A percentile compares a stretch with the other conserved stretches of the same genome.
phyloP scores from a whole-genome alignment of 2,329 filamentous ascomycete species.

The Apiospora pterosperma region DNA sequence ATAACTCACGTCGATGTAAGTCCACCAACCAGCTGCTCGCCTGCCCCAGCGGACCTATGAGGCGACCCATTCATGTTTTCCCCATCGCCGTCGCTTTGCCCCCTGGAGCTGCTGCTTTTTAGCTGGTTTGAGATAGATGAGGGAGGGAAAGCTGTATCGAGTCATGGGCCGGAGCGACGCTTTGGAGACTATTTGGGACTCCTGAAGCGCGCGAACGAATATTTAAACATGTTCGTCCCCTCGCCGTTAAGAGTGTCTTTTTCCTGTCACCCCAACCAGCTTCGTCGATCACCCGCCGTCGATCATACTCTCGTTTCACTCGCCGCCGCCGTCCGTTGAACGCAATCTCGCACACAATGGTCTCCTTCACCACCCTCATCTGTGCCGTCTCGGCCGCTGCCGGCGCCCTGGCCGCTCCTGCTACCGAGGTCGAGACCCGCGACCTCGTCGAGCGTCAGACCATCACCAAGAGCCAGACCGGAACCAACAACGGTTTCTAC shows the following conservation, averaged over 20 bases:
- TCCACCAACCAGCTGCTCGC: not conserved
- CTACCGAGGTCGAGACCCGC: constrained; percentile 33
- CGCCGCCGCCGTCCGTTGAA: too few species aligned
- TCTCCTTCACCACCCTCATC: constrained; percentile 36
- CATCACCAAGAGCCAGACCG: constrained; percentile 42
- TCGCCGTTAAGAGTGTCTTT: not conserved
- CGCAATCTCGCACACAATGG: constrained; percentile 30
- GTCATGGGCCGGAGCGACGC: not conserved
- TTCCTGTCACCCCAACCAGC: not conserved
- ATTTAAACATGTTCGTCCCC: not conserved
- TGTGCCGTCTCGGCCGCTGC: constrained; percentile 30
- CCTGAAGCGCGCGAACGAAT: not conserved
- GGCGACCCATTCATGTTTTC: not conserved
- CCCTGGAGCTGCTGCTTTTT: not conserved
- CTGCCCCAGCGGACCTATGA: not conserved
- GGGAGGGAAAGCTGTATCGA: not conserved
- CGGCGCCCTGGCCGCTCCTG: constrained; percentile 31
- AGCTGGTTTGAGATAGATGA: not conserved
- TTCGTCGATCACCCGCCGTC: not conserved
- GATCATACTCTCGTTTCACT: not conserved
- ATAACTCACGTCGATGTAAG: too few species aligned
- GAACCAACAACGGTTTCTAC: constrained; percentile 55
- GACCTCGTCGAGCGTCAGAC: constrained; percentile 25
- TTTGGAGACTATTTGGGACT: not conserved
- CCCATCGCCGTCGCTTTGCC: not conserved